Evolutionary conservation across 78 protist genomes (phyloP).

Genomic region (Speleostelium caveatum): DNA sequence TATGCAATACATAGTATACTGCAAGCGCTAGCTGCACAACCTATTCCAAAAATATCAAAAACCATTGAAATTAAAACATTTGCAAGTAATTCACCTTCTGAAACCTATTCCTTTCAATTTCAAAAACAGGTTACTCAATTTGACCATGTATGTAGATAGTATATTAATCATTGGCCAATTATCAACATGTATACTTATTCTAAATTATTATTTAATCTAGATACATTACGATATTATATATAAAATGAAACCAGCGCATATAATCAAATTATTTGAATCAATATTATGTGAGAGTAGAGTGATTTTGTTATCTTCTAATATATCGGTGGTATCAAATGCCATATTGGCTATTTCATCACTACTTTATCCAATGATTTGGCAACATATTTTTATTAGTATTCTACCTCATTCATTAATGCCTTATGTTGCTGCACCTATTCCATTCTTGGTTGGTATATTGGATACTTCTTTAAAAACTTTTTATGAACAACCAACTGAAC

Average conservation of each 20-base stretch:
- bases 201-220: not conserved
- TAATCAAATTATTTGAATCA: slow-evolving; percentile 50
- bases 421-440: slow-evolving; percentile 75
- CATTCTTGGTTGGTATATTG: slow-evolving; percentile 70
- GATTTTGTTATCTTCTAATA: slow-evolving; percentile 19
- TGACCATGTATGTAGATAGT: slow-evolving; percentile 23
- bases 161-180: not conserved
- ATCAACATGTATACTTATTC: not conserved
- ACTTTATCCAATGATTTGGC: slow-evolving; percentile 61
- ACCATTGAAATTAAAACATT: slow-evolving; percentile 16
- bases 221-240: slow-evolving; percentile 44
- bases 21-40: slow-evolving; percentile 3
- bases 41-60: slow-evolving; percentile 1
- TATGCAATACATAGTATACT: slow-evolving; percentile 29
- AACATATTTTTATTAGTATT: slow-evolving; percentile 72
- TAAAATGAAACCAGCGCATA: slow-evolving; percentile 53
- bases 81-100: slow-evolving; percentile 44
- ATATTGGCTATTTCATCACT: slow-evolving; percentile 55
- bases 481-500: slow-evolving; percentile 81
- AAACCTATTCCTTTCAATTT: slow-evolving; percentile 18
- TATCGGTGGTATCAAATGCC: slow-evolving; percentile 42
- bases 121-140: slow-evolving; percentile 31
- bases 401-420: slow-evolving; percentile 69
- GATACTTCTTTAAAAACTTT: slow-evolving; percentile 61
- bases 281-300: slow-evolving; percentile 37